These are phyloP conservation scores for Quercus alba DNA, from an alignment of 306 rosid species.

Conservation along the genomic window DNA sequence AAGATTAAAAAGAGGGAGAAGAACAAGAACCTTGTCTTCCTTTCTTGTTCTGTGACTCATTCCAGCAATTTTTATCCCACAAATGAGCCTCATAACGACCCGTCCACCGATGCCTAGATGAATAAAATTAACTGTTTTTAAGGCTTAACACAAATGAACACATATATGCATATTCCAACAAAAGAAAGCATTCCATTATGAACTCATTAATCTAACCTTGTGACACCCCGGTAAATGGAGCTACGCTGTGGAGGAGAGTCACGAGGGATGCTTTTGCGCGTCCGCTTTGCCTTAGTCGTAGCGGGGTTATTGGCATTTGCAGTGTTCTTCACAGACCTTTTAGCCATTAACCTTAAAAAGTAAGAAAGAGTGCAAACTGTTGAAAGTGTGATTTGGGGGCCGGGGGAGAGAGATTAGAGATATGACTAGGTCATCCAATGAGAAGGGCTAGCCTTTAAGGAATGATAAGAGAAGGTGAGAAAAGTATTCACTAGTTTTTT, in stretches of 20 bases:
- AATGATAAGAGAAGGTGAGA: not conserved
- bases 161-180: not conserved
- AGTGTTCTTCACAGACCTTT: slow-evolving; percentile 41
- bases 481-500: no score
- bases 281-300: slow-evolving; percentile 44
- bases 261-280: slow-evolving; percentile 70
- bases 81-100: slow-evolving; percentile 95
- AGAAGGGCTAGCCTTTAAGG: slow-evolving; percentile 8
- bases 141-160: not conserved
- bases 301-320: not conserved
- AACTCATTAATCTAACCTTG: slow-evolving; percentile 43
- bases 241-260: slow-evolving; percentile 78
- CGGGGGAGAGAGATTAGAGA: not conserved
- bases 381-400: not conserved
- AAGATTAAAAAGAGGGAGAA: not conserved
- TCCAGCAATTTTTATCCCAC: slow-evolving; percentile 97
- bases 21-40: slow-evolving; percentile 80
- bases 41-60: slow-evolving; percentile 82
- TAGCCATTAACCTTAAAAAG: slow-evolving; percentile 42
- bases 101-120: slow-evolving; percentile 86
- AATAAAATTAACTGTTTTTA: no score
- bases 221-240: slow-evolving; percentile 81
- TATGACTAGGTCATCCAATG: not conserved
- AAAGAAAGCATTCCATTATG: not conserved
- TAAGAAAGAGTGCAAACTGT: not conserved